Evolutionary conservation across 2,329 filamentous ascomycete genomes (phyloP).

Genomic region (Colletotrichum tropicale): DNA sequence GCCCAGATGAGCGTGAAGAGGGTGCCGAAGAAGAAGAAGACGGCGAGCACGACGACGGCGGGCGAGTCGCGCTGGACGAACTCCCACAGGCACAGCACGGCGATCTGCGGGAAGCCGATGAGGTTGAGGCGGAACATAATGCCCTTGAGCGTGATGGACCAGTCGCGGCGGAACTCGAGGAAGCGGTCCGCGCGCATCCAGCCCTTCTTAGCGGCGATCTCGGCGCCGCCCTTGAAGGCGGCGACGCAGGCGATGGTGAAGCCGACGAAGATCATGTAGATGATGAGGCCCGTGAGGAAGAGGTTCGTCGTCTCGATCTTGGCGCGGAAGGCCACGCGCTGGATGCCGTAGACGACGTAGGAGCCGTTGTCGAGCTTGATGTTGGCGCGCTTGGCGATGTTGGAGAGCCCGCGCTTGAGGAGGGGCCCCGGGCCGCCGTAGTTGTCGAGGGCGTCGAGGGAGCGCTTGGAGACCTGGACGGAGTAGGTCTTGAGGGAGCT

Average conservation of each 20-base stretch:
- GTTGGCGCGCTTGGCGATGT: constrained; percentile 57
- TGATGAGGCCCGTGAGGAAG: constrained; percentile 88
- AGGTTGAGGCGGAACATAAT: constrained; percentile 90
- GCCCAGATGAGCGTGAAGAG: constrained; percentile 82
- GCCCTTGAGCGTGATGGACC: constrained; percentile 90
- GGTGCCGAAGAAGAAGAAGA: constrained; percentile 88
- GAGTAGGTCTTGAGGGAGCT: constrained; percentile 76
- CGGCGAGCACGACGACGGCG: constrained; percentile 83
- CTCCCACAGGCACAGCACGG: constrained; percentile 91
- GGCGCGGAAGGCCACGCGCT: constrained; percentile 86
- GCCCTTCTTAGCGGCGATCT: constrained; percentile 74
- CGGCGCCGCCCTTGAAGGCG: constrained; percentile 81
- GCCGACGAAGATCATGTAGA: constrained; percentile 85
- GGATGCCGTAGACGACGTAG: constrained; percentile 77
- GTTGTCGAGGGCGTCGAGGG: constrained; percentile 37
- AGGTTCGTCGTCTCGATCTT: constrained; percentile 89
- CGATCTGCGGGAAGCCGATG: constrained; percentile 91
- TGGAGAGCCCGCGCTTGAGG: constrained; percentile 49
- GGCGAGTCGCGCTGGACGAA: constrained; percentile 85
- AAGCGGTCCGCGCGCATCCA: constrained; percentile 88
- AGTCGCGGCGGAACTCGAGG: constrained; percentile 91
- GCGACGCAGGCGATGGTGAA: constrained; percentile 75
- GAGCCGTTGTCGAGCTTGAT: constrained; percentile 58
- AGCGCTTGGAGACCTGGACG: constrained; percentile 77
- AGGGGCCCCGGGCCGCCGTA: constrained; percentile 32